phyloP scores from a whole-genome alignment of 1,284 basidiomycete species.

The Ganoderma boninense region DNA sequence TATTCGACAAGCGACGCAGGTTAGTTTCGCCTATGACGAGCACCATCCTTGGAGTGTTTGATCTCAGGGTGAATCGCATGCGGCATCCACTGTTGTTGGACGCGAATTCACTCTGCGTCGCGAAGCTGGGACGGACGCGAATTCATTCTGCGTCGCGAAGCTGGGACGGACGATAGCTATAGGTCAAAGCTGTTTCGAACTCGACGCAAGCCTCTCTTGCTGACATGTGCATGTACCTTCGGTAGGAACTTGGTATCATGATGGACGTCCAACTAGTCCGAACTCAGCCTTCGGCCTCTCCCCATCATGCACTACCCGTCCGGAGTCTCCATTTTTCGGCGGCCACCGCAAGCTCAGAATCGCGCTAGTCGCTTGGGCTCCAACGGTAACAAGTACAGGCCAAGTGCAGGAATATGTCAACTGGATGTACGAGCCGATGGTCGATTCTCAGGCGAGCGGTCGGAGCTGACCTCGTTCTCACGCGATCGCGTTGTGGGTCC shows the following conservation, averaged over 20 bases:
- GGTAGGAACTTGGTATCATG: no score
- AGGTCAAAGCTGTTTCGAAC: no score
- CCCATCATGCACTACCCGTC: neutral
- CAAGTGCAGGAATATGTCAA: neutral
- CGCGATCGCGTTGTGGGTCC: neutral
- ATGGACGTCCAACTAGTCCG: no score
- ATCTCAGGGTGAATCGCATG: slow-evolving; percentile 34
- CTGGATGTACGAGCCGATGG: neutral
- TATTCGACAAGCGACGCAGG: slow-evolving; percentile 39
- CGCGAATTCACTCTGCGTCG: slow-evolving; percentile 50
- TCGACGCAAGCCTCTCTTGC: no score
- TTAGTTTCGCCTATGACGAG: slow-evolving; percentile 25
- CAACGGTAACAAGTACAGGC: no score
- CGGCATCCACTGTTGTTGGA: slow-evolving; percentile 50
- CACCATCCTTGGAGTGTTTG: slow-evolving; percentile 46
- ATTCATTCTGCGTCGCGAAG: slow-evolving; percentile 48
- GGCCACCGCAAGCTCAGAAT: no score
- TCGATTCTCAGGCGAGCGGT: neutral
- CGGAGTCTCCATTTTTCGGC: no score
- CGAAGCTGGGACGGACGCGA: slow-evolving; percentile 23
- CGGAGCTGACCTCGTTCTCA: neutral
- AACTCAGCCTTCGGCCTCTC: no score
- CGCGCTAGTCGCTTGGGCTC: no score
- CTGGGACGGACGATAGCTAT: no score
- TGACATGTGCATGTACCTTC: no score